Evolutionary conservation across 2,329 filamentous ascomycete genomes (phyloP), one percentile per base, ranked within the genome.

Genomic region (Exophiala phaeomuriformis): DNA sequence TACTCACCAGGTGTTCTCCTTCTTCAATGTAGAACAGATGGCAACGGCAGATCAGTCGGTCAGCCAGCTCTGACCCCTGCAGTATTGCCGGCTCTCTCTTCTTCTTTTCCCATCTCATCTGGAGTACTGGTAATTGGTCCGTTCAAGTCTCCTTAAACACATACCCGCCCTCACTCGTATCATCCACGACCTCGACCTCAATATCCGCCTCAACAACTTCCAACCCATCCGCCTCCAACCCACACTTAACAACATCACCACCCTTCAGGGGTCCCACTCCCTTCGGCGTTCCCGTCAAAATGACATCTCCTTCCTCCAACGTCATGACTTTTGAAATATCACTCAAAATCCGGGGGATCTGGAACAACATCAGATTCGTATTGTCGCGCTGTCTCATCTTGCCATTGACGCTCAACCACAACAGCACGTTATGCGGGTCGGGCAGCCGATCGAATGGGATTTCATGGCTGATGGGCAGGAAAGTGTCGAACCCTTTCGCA

Each of bases 281-380:
- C 74, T 96, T 96, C 47, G 93, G 93, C 47, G 93, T 98, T 12
- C 93, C 93, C n/a, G 93, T 98, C 63, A 98, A 74, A 46, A 98
- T 83, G 65, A 98, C 84, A 70, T 98, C 93, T 46, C 91, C 93
- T 65, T 86, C 82, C 71, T 95, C 85, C 55, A 98, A 77, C 5
- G 89, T 90, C 90, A 97, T 96, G 53, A 97, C 90, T 68, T 85
- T 85, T 61, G 88, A 93, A 67, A 98, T 95, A 73, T 96, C 90
- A 65, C 85, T 87, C 66, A 98, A 71, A 60, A 95, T 83, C 63
- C 88, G 78, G 27, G 91, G 90, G 65, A 98, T 93, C 53, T 81
- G 79, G 77, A 95, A 95, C 55, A 98, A 80, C 88, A 98, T 95
- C 66, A 97, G 76, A 63, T 86, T 83, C n/a, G 93, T 96, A 49